Base-by-base conservation (phyloP, 352 stramenopile species). In the Phytophthora sojae region DNA sequence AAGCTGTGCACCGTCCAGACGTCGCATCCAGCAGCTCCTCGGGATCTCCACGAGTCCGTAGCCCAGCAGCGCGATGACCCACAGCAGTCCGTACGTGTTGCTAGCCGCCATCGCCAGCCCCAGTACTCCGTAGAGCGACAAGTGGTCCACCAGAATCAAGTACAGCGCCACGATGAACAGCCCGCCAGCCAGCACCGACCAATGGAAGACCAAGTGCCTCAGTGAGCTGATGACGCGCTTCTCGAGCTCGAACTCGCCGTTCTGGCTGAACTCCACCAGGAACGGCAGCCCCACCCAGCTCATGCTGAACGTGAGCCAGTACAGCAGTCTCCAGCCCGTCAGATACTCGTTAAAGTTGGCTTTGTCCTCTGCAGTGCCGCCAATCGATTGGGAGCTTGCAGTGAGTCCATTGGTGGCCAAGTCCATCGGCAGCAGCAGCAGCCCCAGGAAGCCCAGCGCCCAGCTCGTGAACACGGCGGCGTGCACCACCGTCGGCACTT, bases 61-160 rank as follows among this genome's bases (percentile, higher is more conserved):
- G 0, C 84, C 86, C 6, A 94, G 70, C 44, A 94, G 69, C 17
- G 75, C 59, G 35, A 91, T 90, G 35, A 91, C 69, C 81, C 81
- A 90, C 11, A 79, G 58, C 32, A 94, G 56, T 9, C 86, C 84
- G 64, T 94, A 94, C 14, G 83, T 90, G 69, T 94, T 93, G 37
- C 75, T 82, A 1, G 64, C 67, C 3, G 86, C 82, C 84, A 94
- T 92, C 0, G 77, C 74, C 15, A 94, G 72, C 0, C 83, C 82
- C 12, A 84, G 3, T 14, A 92, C 56, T 0, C 83, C 82, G 42
- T 72, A 76, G 6, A 85, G 44, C 6, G 80, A 85, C 54, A 92
- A 83, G 47, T 90, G 82, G 32, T 78, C 77, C 19, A 91, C 77
- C 3, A 91, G 72, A 19, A 92, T 59, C 39, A 94, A 67, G 47